Conservation (phyloP, 192 early-diverging fungal species). For the Phlyctochytrium bullatum region DNA sequence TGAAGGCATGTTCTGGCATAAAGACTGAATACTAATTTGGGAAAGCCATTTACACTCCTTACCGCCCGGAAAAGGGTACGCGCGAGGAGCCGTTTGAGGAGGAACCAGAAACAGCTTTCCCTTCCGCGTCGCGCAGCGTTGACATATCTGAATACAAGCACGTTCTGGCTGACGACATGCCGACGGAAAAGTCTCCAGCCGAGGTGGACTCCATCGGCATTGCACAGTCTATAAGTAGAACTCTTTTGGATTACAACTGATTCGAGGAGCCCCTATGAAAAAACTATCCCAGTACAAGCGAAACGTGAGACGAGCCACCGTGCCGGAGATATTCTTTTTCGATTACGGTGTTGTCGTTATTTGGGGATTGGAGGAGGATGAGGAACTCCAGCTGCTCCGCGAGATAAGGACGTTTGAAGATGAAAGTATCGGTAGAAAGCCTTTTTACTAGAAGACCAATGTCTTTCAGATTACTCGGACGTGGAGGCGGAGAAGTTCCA, state of each 20-base stretch:
- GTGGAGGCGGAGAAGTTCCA: conserved; percentile 75
- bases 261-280: neutral
- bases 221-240: neutral
- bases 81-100: no score
- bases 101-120: neutral
- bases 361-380: conserved; percentile 88
- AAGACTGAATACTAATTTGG: neutral
- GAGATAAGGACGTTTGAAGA: conserved; percentile 74
- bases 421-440: conserved; percentile 51
- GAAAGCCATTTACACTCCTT: conserved; percentile 30
- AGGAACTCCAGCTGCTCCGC: conserved; percentile 73
- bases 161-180: neutral
- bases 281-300: conserved; percentile 18
- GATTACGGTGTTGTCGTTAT: conserved; percentile 95
- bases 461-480: conserved; percentile 33
- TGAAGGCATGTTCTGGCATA: conserved; percentile 27
- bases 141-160: neutral
- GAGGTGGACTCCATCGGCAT: neutral
- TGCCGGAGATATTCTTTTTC: conserved; percentile 78
- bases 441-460: neutral
- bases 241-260: neutral
- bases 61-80: no score
- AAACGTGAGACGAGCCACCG: conserved; percentile 21
- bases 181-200: neutral
- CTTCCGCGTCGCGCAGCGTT: neutral